These are phyloP conservation scores for Colletotrichum sp. DNA, from an alignment of 2,329 filamentous ascomycete species.

Conservation along the genomic window DNA sequence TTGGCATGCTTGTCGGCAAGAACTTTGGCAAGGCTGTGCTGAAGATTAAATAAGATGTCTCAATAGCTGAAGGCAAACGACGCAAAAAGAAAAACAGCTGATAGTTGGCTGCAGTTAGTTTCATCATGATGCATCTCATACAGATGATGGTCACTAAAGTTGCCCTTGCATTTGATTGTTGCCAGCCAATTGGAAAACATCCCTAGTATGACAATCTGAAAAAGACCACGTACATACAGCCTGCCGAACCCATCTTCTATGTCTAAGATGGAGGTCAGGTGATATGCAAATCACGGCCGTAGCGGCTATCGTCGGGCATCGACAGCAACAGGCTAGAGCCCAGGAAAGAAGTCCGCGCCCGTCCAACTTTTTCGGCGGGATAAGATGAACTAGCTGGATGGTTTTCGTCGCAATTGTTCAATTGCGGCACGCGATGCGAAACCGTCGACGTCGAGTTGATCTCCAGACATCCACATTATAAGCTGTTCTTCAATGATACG, in stretches of 20 bases:
- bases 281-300: background rate
- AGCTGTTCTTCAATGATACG: background rate
- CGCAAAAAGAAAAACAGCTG: background rate
- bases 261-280: background rate
- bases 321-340: background rate
- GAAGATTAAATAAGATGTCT: conserved; percentile 49
- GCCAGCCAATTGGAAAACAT: rapidly evolving
- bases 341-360: background rate
- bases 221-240: too few species aligned
- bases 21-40: conserved; percentile 89
- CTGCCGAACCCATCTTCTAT: background rate
- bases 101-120: background rate
- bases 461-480: background rate
- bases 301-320: background rate
- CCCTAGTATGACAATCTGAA: background rate
- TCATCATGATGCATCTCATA: background rate
- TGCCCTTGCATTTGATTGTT: background rate
- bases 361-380: background rate
- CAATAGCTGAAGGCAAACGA: background rate
- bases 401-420: background rate
- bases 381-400: background rate
- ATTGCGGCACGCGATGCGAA: background rate
- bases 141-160: background rate
- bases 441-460: background rate
- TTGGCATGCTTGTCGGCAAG: conserved; percentile 77